Evolutionary conservation across 257 asterid species (phyloP), one percentile per base, ranked within the genome.

Genomic region (Solanum virginianum): DNA sequence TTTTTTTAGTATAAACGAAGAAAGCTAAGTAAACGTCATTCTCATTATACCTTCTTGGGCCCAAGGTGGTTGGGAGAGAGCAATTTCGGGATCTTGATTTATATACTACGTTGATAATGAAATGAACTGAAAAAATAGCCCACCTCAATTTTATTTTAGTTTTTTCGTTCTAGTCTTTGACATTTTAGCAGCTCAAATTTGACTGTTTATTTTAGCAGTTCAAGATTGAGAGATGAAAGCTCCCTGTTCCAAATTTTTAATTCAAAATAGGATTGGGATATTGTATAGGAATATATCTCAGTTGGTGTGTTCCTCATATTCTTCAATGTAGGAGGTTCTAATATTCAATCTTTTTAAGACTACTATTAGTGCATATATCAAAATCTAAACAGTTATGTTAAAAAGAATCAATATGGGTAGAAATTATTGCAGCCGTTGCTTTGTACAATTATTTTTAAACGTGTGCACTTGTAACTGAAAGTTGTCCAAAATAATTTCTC

Each of bases 401-500:
- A 57, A 18, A 20, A 57, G 13, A 57, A 57, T 20, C n/a, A 57
- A 20, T 59, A 9, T 1, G 13, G 2, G 9, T 9, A 12, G 20
- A 57, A 57, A 20, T 57, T 57, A 57, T 20, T 9, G 12, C 20
- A 8, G 6, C 20, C 2, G 2, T 0, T 57, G 6, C n/a, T 57
- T 57, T 8, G 9, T 18, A 20, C 0, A 57, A 18, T 3, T 57
- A 57, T 8, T 57, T 57, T 8, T 0, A 57, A 9, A 57, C 4
- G 8, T 0, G 1, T 20, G 6, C 0, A 10, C 6, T 57, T 2
- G 5, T 57, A 0, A 20, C 0, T 57, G 9, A 20, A 57, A 20
- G 1, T 20, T 20, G n/a, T 18, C 7, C 9, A 57, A 20, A 57
- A 8, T 20, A 57, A 57, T 57, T 20, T 18, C 9, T 12, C 10